These are phyloP conservation scores for Magnolia kwangsiensis DNA, from an alignment of 164 flowering plant genomes.

Conservation along the genomic window DNA sequence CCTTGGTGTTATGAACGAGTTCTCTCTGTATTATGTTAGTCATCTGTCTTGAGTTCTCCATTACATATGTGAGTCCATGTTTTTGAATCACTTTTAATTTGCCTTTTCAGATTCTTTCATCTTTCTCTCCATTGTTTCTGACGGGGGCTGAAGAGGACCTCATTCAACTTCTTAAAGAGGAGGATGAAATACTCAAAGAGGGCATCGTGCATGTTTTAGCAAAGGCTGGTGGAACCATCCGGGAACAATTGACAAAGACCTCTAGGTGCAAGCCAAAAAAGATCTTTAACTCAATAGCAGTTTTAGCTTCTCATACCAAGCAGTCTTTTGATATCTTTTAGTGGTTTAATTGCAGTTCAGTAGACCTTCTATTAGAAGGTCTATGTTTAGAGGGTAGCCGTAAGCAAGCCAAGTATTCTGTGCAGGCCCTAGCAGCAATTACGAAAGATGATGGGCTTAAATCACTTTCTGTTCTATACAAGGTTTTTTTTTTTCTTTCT, in stretches of 20 bases:
- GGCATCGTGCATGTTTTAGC: slow-evolving; percentile 84
- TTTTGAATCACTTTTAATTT: background rate
- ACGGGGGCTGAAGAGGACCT: slow-evolving; percentile 73
- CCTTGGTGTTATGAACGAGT: background rate
- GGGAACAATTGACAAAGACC: slow-evolving; percentile 70
- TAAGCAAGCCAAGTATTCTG: slow-evolving; percentile 96
- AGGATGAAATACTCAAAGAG: slow-evolving; percentile 77
- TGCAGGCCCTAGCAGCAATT: slow-evolving; percentile 91
- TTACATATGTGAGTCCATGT: background rate
- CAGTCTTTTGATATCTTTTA: slow-evolving; percentile 8
- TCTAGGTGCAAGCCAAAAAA: slow-evolving; percentile 50
- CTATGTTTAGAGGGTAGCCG: slow-evolving; percentile 91
- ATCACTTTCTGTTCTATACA: slow-evolving; percentile 91
- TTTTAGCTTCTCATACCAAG: background rate
- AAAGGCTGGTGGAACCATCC: slow-evolving; percentile 89
- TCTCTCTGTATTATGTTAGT: background rate
- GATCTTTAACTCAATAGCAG: background rate
- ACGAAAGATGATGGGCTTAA: slow-evolving; percentile 96
- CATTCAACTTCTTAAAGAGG: slow-evolving; percentile 80
- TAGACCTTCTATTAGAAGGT: slow-evolving; percentile 83
- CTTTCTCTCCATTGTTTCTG: slow-evolving; percentile 65
- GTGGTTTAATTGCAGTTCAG: slow-evolving; percentile 55
- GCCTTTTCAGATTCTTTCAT: slow-evolving; percentile 66
- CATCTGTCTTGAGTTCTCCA: background rate
- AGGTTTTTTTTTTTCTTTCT: slow-evolving; percentile 37